Conservation (phyloP, 345 rosid species). For the Toxicodendron radicans region DNA sequence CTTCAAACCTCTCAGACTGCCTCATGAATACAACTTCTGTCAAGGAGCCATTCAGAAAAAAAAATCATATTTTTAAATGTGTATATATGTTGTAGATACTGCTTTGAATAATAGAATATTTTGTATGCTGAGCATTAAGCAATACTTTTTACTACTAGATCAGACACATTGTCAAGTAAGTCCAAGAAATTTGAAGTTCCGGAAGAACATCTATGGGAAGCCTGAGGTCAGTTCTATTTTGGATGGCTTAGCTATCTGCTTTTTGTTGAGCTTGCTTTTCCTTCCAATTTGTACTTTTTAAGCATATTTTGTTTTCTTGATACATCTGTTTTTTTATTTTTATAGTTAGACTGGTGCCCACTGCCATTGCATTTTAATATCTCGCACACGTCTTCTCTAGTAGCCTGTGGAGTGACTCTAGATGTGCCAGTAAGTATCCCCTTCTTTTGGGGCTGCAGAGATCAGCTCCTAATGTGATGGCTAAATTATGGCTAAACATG, state of each 20-base stretch:
- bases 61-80: not conserved
- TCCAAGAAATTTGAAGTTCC: conserved; percentile 71
- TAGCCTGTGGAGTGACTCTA: conserved; percentile 81
- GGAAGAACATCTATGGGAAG: conserved; percentile 78
- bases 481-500: too few relatives aligned
- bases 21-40: too few relatives aligned
- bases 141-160: conserved; percentile 42
- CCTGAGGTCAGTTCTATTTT: conserved; percentile 68
- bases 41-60: too few relatives aligned
- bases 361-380: conserved; percentile 74
- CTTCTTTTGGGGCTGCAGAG: not conserved
- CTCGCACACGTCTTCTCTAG: conserved; percentile 79
- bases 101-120: conserved; percentile 2
- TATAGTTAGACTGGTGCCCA: conserved; percentile 54
- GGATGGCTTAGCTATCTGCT: not conserved
- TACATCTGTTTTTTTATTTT: not conserved
- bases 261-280: not conserved
- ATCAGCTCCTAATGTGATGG: not conserved
- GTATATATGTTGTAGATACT: not conserved
- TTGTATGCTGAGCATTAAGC: conserved; percentile 13
- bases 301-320: not conserved
- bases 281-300: not conserved
- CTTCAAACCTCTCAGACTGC: too few relatives aligned
- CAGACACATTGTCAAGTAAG: conserved; percentile 45
- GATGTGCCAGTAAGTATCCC: conserved; percentile 51